Base-by-base conservation (phyloP, 768 basidiomycete species). In the Lepiota brunneoincarnata region DNA sequence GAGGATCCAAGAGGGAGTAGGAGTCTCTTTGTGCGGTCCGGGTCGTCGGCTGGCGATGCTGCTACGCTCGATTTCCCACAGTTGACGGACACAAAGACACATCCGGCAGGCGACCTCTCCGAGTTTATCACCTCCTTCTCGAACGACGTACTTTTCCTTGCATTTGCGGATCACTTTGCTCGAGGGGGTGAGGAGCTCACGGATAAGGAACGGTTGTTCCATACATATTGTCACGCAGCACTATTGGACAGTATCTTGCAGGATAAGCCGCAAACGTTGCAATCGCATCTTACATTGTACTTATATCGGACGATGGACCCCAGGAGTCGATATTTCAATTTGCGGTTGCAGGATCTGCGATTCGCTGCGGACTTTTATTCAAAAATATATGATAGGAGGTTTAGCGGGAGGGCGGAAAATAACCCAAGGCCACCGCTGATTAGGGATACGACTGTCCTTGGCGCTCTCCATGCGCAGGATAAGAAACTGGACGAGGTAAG, bases 1-100 rank as follows among this genome's bases (percentile, higher is more conserved):
- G 90, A 94, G 59, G 97, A 98, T 67, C 92, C 97, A 0, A 83
- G 91, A 59, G 96, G 96, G 7, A 95, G 93, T 61, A 81, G 93
- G 42, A 93, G 91, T 67, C 77, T 97, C 10, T 95, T 94, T 61
- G 87, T 94, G 9, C 85, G 91, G 11, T 90, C 93, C 14, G 91
- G 93, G 15, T 84, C 88, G 12, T 88, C 91, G 26, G 82, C 86
- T 4, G 91, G 91, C 2, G 91, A 93, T 61, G 82, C 90, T 2
- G 91, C 91, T 15, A 86, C 83, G 0, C 79, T 95, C 14, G 95
- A 98, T 64, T 89, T 93, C 61, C 90, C 93, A 0, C 84, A 87
- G 56, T 72, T 86, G 41, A 84, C 81, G 9, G 81, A 86, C 56
- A 79, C 81, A 6, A 82, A 83, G 59, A 75, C 77, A 0, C 83